Conservation (phyloP, 345 rosid genomes). For the Sonneratia alba region DNA sequence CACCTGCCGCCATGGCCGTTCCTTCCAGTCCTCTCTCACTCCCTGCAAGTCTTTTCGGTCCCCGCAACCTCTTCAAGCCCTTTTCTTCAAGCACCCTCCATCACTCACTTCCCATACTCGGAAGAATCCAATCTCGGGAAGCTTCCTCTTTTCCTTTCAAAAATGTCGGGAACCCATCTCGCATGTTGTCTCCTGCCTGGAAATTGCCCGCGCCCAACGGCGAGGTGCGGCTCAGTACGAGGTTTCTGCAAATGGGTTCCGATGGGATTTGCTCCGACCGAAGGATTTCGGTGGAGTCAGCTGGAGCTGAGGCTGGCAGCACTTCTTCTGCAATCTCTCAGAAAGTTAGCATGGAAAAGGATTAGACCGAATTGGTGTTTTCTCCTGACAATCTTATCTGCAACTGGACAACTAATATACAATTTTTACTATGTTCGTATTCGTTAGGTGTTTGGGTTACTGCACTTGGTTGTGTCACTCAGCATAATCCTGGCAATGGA, state of each 20-base stretch:
- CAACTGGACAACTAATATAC: not conserved
- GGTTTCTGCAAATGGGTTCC: constrained; percentile 36
- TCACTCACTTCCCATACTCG: constrained; percentile 3
- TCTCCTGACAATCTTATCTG: not conserved
- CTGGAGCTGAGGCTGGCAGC: constrained; percentile 29
- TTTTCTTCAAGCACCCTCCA: constrained; percentile 8
- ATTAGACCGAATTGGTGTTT: not conserved
- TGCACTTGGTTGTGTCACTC: constrained; percentile 72
- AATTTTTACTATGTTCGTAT: not conserved
- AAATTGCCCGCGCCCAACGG: constrained; percentile 5
- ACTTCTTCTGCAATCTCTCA: constrained; percentile 42
- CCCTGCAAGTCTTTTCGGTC: constrained; percentile 17
- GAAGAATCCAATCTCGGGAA: not conserved
- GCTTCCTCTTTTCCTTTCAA: constrained; percentile 13
- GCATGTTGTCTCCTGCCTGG: constrained; percentile 4
- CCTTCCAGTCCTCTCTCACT: constrained; percentile 15
- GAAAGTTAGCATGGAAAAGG: constrained; percentile 20
- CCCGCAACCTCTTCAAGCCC: constrained; percentile 8
- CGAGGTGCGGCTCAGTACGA: constrained; percentile 14
- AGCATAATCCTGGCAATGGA: constrained; percentile 78
- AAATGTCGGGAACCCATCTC: constrained; percentile 8
- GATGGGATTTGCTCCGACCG: constrained; percentile 18
- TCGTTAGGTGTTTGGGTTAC: constrained; percentile 44
- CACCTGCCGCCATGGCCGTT: constrained; percentile 30
- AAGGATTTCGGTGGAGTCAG: constrained; percentile 25